Conservation (phyloP, 2,329 filamentous ascomycete genomes). For the Botryotinia convoluta region DNA sequence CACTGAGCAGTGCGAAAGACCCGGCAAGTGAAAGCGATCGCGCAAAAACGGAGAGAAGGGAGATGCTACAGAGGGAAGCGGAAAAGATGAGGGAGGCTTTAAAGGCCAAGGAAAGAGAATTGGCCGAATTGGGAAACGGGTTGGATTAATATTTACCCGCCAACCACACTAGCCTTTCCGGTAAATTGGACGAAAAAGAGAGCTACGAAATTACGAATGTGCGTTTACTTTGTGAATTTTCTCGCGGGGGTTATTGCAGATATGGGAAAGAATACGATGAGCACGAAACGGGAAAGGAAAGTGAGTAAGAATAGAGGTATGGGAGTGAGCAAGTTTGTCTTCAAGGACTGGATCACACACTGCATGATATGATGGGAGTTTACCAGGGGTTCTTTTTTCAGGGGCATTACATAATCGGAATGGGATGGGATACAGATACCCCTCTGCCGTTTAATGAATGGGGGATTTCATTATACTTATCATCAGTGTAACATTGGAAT, state of each 20-base stretch:
- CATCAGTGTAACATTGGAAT: slow-evolving; percentile 8
- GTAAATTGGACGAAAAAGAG: neutral
- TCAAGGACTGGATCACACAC: neutral
- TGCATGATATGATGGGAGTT: slow-evolving; percentile 5
- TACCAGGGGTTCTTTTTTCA: neutral
- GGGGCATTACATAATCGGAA: slow-evolving; percentile 10
- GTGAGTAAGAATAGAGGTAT: neutral
- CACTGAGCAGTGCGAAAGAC: slow-evolving; percentile 34
- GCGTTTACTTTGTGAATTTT: neutral
- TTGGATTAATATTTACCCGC: slow-evolving; percentile 12
- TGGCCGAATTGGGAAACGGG: slow-evolving; percentile 32
- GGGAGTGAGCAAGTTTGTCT: neutral
- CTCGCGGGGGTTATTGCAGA: neutral
- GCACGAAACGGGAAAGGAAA: neutral
- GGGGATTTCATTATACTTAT: neutral
- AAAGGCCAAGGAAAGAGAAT: slow-evolving; percentile 36
- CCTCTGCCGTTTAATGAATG: slow-evolving; percentile 2
- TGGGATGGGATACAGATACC: slow-evolving; percentile 11
- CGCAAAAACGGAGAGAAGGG: slow-evolving; percentile 59
- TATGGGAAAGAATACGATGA: neutral
- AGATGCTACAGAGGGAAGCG: slow-evolving; percentile 67
- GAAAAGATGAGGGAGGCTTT: slow-evolving; percentile 60
- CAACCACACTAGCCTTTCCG: neutral
- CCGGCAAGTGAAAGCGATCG: slow-evolving; percentile 47
- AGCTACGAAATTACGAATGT: slow-evolving; percentile 15